Evolutionary conservation across 2,329 filamentous ascomycete genomes (phyloP).

Genomic region (Westerdykella ornata): DNA sequence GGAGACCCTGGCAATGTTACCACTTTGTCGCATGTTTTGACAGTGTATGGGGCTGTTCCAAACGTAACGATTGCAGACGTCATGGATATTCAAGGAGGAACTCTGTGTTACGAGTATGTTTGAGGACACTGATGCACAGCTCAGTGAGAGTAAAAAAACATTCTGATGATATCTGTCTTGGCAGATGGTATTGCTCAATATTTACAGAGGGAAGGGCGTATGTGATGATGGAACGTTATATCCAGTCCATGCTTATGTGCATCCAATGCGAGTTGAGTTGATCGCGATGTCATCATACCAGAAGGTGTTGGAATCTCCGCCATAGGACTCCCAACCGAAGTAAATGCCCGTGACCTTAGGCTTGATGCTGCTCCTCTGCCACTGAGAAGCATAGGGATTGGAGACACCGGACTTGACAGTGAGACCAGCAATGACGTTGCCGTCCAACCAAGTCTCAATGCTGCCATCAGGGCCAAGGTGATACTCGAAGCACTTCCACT

Average conservation of each 20-base stretch:
- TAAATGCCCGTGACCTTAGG: constrained; percentile 52
- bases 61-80: constrained; percentile 15
- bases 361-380: constrained; percentile 46
- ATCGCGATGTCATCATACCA: constrained; percentile 57
- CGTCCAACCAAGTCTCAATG: constrained; percentile 57
- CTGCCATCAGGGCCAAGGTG: constrained; percentile 53
- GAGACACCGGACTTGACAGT: constrained; percentile 43
- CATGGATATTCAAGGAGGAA: constrained; percentile 12
- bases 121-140: background rate
- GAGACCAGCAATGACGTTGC: constrained; percentile 47
- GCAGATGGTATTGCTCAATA: background rate
- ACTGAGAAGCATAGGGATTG: constrained; percentile 50
- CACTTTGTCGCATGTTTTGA: constrained; percentile 16
- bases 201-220: background rate
- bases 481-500: constrained; percentile 57
- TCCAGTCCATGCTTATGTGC: constrained; percentile 14
- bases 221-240: background rate
- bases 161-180: too few relatives aligned
- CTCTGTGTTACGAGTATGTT: constrained; percentile 18
- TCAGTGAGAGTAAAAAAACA: too few relatives aligned
- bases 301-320: constrained; percentile 54
- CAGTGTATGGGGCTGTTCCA: constrained; percentile 9
- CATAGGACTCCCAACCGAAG: constrained; percentile 60
- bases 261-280: constrained; percentile 46
- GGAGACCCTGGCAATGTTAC: constrained; percentile 13